These are phyloP conservation scores for Thielaviopsis euricoi DNA, from an alignment of 2,329 filamentous ascomycete genomes.

Conservation along the genomic window DNA sequence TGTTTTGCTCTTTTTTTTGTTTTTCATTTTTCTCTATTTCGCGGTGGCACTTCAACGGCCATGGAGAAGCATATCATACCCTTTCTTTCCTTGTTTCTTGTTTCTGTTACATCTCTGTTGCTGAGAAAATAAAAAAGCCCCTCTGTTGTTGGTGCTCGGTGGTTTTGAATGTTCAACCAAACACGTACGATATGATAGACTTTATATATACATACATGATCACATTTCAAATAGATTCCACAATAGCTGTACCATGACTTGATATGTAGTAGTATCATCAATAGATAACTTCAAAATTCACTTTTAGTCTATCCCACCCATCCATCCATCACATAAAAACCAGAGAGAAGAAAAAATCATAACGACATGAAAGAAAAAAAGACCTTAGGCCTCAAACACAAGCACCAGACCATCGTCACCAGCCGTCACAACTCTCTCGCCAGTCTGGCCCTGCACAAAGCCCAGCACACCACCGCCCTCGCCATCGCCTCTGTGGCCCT, in stretches of 20 bases:
- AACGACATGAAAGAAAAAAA: background rate
- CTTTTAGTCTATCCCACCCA: constrained; percentile 5
- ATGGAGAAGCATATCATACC: constrained; percentile 1
- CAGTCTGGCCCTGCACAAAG: constrained; percentile 69
- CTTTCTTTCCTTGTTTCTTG: constrained; percentile 9
- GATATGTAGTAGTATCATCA: constrained; percentile 5
- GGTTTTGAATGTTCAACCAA: background rate
- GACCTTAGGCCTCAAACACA: constrained; percentile 42
- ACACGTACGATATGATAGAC: background rate
- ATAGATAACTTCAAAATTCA: background rate
- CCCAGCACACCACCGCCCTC: constrained; percentile 79
- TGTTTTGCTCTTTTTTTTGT: constrained; percentile 5
- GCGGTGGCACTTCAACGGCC: constrained; percentile 8
- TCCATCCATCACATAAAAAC: background rate
- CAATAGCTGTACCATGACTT: background rate
- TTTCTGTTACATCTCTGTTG: constrained; percentile 1
- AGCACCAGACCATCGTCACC: constrained; percentile 67
- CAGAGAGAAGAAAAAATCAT: background rate
- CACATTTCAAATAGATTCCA: background rate
- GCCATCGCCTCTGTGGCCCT: constrained; percentile 67
- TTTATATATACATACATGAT: background rate
- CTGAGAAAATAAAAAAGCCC: background rate
- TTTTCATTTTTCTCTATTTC: background rate
- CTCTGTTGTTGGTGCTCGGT: background rate
- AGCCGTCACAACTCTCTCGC: constrained; percentile 66